phyloP scores from a whole-genome alignment of 768 basidiomycete genomes.

The Trichaptum fuscoviolaceum region DNA sequence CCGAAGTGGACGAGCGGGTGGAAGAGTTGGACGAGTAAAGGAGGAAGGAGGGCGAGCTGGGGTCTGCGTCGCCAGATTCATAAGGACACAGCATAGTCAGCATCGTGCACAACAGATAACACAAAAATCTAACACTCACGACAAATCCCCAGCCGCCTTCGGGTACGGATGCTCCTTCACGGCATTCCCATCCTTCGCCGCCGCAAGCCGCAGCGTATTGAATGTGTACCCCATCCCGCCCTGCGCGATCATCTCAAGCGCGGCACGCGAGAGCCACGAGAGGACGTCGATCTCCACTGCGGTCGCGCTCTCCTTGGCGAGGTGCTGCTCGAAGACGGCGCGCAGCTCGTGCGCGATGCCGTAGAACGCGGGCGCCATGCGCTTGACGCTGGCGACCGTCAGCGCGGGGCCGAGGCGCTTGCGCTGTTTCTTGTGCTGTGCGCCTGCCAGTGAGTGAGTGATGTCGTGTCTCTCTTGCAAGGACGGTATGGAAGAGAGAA shows the following conservation, averaged over 20 bases:
- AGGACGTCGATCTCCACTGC: slow-evolving; percentile 14
- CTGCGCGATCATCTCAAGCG: slow-evolving; percentile 38
- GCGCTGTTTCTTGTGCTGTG: slow-evolving; percentile 22
- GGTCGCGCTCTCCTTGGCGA: slow-evolving; percentile 10
- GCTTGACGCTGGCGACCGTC: slow-evolving; percentile 18
- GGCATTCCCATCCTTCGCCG: slow-evolving; percentile 18
- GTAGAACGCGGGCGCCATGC: slow-evolving; percentile 19
- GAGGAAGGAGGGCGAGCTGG: slow-evolving; percentile 1
- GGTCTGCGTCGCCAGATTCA: slow-evolving; percentile 27
- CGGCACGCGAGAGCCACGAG: slow-evolving; percentile 15
- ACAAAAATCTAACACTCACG: slow-evolving; percentile 19
- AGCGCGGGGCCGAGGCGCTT: slow-evolving; percentile 24
- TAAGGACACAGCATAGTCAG: background rate
- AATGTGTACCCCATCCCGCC: slow-evolving; percentile 34
- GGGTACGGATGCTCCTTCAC: slow-evolving; percentile 23
- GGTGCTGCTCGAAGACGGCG: slow-evolving; percentile 8
- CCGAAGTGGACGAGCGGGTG: slow-evolving; percentile 30
- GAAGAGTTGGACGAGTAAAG: background rate
- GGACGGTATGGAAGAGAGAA: background rate
- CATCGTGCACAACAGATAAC: background rate
- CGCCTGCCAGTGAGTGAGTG: no score
- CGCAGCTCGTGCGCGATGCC: slow-evolving; percentile 26
- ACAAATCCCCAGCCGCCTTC: slow-evolving; percentile 24
- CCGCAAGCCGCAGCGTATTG: slow-evolving; percentile 21
- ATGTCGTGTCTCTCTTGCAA: background rate